Percentiles rank a stretch among this genome's conserved stretches.
phyloP scores from a whole-genome alignment of 2,329 filamentous ascomycete genomes.

The Trichoderma endophyticum region DNA sequence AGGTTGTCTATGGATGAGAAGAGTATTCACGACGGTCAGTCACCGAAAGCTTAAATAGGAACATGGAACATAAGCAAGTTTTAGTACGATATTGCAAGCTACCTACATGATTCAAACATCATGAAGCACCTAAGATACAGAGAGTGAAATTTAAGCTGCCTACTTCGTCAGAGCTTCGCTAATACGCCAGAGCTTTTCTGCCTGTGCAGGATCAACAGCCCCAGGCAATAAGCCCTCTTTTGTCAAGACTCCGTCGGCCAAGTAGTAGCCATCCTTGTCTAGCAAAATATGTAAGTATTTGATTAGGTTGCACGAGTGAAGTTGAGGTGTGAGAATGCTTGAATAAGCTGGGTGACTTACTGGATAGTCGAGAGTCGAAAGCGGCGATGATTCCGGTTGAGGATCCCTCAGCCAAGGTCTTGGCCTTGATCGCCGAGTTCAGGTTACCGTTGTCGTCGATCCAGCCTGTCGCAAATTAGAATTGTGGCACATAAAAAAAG shows the following conservation, averaged over 20 bases:
- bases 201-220: background rate
- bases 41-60: background rate
- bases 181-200: background rate
- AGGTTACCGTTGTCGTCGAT: background rate
- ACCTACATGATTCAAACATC: background rate
- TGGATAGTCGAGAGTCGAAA: background rate
- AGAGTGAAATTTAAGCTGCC: background rate
- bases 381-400: background rate
- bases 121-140: background rate
- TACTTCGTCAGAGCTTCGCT: background rate
- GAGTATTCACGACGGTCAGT: too few species aligned
- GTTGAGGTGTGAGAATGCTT: background rate
- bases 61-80: background rate
- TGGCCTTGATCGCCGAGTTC: background rate
- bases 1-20: background rate
- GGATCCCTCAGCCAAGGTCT: background rate
- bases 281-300: background rate
- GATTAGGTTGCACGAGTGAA: background rate
- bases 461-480: background rate
- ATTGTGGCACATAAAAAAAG: background rate
- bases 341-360: background rate
- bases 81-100: background rate
- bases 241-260: background rate
- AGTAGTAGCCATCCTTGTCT: conserved; percentile 4
- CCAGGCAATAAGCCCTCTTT: background rate